Base-by-base conservation (phyloP, 257 asterid genomes). In the Gentiana dahurica region DNA sequence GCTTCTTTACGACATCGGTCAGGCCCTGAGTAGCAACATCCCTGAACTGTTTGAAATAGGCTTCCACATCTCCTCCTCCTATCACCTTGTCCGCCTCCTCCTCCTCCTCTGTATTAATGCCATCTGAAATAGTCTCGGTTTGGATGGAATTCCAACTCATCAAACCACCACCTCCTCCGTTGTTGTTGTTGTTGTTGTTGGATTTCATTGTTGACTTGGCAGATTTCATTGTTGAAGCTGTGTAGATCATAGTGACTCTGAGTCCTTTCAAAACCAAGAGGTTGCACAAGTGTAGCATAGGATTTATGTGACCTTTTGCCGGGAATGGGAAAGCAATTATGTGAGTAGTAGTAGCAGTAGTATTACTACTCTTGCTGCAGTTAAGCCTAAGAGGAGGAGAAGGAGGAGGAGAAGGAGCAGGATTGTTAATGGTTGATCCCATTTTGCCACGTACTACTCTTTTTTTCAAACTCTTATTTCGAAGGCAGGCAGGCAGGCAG, bases 221-320 rank as follows among this genome's bases (percentile, higher is more conserved):
- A 2, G 70, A 52, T 2, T 62, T 59, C 36, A 11, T 58, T 1
- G 68, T 3, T 0, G 12, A 3, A 2, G 41, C 53, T 8, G 81
- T 63, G 41, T 58, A 54, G 55, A 77, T 13, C 12, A 80, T n/a
- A 45, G 76, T 69, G 15, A 77, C 11, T 0, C 1, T 44, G 2
- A 74, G 5, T 1, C 71, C 77, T 36, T 70, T 69, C 3, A 74
- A 60, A 35, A 65, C 73, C 39, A 80, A 24, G 35, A 37, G 58
- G 5, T 71, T 73, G 32, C 75, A 69, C 2, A 80, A 64, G 1
- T 69, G 76, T 6, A 80, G 51, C 1, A 65, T 6, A 0, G 81
- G 87, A 45, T 77, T 80, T 8, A 80, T 58, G 64, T 80, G 87
- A 65, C 87, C 83, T 50, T 74, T 76, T 10, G 45, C 70, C 0